A percentile compares a stretch with the other conserved stretches of the same genome.
phyloP scores from a whole-genome alignment of 2,329 filamentous ascomycete genomes.

The Neopestalotiopsis sp. region DNA sequence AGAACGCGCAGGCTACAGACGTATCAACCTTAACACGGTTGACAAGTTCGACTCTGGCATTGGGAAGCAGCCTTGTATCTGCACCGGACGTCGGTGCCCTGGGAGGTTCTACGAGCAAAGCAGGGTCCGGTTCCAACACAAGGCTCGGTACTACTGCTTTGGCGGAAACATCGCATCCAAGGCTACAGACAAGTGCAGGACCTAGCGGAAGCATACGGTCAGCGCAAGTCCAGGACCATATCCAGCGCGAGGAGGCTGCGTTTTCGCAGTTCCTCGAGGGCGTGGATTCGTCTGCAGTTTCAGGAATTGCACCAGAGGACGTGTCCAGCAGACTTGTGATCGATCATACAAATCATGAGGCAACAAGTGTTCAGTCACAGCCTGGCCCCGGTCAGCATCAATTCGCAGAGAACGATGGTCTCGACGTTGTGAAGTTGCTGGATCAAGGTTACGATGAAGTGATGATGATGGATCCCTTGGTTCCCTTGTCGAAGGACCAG shows the following conservation, averaged over 20 bases:
- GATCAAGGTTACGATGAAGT: slow-evolving; percentile 29
- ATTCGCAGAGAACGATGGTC: slow-evolving; percentile 22
- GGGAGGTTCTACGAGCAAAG: slow-evolving; percentile 10
- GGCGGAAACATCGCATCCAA: slow-evolving; percentile 1
- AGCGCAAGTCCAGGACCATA: slow-evolving; percentile 33
- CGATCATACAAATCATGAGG: not conserved
- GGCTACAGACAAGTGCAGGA: not conserved
- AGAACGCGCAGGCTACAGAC: slow-evolving; percentile 8
- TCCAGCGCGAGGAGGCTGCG: slow-evolving; percentile 37
- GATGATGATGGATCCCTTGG: slow-evolving; percentile 24
- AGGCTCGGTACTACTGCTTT: slow-evolving; percentile 18
- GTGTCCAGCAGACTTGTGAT: not conserved
- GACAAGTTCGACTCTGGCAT: slow-evolving; percentile 27
- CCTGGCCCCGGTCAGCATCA: not conserved
- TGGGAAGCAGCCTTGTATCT: slow-evolving; percentile 32
- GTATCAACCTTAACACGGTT: slow-evolving; percentile 27
- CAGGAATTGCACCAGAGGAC: not conserved
- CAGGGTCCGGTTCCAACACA: slow-evolving; percentile 4
- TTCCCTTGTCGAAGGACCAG: slow-evolving; percentile 27
- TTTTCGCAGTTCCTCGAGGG: slow-evolving; percentile 45
- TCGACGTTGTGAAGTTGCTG: slow-evolving; percentile 31
- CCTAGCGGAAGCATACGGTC: slow-evolving; percentile 33
- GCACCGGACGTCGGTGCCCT: slow-evolving; percentile 17
- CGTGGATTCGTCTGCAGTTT: slow-evolving; percentile 25
- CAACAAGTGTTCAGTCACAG: not conserved